Percentiles rank a stretch among this genome's conserved stretches.
Conservation (phyloP, 768 basidiomycete genomes). For the Phaeotremella fagi region DNA sequence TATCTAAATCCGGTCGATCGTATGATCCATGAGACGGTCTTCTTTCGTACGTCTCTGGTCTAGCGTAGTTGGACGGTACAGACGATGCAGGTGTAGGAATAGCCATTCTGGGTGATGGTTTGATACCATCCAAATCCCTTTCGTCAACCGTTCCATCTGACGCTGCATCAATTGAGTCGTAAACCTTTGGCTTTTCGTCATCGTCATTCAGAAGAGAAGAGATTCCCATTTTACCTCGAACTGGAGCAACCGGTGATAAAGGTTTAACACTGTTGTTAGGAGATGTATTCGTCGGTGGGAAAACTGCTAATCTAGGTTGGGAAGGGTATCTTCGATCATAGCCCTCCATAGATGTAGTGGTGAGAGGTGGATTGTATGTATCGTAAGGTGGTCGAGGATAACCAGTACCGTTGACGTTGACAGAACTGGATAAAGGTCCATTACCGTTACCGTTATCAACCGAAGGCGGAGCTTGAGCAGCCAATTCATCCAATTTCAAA, state of each 20-base stretch:
- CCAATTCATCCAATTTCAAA: slow-evolving; percentile 25
- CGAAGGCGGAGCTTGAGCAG: neutral
- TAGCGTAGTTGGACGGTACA: neutral
- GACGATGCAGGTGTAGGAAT: no score
- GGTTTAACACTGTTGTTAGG: neutral
- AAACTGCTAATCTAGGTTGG: neutral
- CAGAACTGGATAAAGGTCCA: neutral
- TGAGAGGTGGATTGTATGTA: neutral
- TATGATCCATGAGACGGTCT: neutral
- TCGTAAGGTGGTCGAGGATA: neutral
- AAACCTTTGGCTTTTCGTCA: slow-evolving; percentile 5
- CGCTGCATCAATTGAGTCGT: slow-evolving; percentile 22
- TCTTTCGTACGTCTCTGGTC: neutral
- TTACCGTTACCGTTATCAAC: neutral
- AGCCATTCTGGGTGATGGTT: slow-evolving; percentile 25
- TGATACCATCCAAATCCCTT: slow-evolving; percentile 16
- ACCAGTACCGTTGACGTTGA: neutral
- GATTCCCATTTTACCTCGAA: slow-evolving; percentile 29
- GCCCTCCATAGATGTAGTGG: neutral
- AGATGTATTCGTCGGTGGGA: no score
- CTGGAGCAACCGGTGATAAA: neutral
- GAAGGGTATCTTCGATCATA: neutral
- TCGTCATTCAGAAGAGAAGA: slow-evolving; percentile 38
- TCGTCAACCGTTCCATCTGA: slow-evolving; percentile 41
- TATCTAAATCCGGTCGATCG: neutral